Percentiles rank a stretch among this genome's conserved stretches.
These are phyloP conservation scores for Termitomyces sp. DNA, from an alignment of 768 basidiomycete genomes.

Conservation along the genomic window DNA sequence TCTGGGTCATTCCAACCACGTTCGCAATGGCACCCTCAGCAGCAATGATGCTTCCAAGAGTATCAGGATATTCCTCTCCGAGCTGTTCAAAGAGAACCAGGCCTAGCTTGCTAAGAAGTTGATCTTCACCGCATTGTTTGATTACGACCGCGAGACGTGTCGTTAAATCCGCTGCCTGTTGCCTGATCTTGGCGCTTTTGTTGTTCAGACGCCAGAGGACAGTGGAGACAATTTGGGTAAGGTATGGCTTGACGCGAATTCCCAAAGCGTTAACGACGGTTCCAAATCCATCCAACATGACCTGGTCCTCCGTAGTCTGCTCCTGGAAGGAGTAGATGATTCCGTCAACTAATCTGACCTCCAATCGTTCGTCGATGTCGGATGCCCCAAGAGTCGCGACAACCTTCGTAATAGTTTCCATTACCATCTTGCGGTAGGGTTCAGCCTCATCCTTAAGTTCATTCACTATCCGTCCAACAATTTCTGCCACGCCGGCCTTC, in stretches of 20 bases:
- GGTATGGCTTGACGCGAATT: conserved; percentile 95
- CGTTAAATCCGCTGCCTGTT: conserved; percentile 98
- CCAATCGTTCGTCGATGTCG: conserved; percentile 93
- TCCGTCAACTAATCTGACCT: conserved; percentile 91
- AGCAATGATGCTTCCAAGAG: conserved; percentile 97
- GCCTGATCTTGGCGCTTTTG: conserved; percentile 98
- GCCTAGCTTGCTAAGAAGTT: conserved; percentile 91
- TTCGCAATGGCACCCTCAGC: conserved; percentile 99
- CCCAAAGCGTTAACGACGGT: conserved; percentile 96
- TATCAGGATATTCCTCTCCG: conserved; percentile 99
- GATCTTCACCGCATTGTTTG: conserved; percentile 98
- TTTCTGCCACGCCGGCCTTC: conserved; percentile 95
- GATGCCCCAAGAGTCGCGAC: conserved; percentile 92
- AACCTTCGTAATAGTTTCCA: conserved; percentile 99
- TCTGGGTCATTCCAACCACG: conserved; percentile 99
- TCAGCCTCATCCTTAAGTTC: conserved; percentile 90
- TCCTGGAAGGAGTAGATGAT: conserved; percentile 99
- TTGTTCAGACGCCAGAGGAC: conserved; percentile 99
- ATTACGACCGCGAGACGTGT: conserved; percentile 95
- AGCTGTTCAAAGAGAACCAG: conserved; percentile 97
- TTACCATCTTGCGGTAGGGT: conserved; percentile 98
- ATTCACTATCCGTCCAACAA: conserved; percentile 84
- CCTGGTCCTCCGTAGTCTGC: conserved; percentile 97
- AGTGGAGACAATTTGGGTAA: conserved; percentile 98
- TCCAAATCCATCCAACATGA: conserved; percentile 98